Evolutionary conservation across 192 early-diverging fungal genomes (phyloP), one percentile per base, ranked within the genome.

Genomic region (Podila horticola): DNA sequence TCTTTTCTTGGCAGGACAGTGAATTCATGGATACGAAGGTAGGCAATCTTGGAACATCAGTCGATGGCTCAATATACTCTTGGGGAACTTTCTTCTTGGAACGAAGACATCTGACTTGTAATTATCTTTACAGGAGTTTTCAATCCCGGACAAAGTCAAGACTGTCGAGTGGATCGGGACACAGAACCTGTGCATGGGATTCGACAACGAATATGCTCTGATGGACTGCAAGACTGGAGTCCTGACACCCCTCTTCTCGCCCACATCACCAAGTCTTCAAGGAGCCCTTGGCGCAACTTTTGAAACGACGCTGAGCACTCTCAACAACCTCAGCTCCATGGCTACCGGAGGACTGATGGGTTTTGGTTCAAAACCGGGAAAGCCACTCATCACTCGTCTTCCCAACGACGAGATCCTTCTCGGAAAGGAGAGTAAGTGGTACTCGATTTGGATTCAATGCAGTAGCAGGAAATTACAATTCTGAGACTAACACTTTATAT

Each of bases 81-180:
- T n/a, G n/a, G n/a, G n/a, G n/a, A n/a, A n/a, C n/a, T n/a, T n/a
- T n/a, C n/a, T n/a, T n/a, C 6, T 52, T n/a, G 9, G 51, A 52
- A 4, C 19, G 51, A 19, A 49, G 19, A 15, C 38, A 19, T 8
- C 30, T 26, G 36, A 38, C n/a, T 60, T 58, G 29, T 28, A 26
- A 45, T 60, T 45, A 13, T 22, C 52, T 72, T 31, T 28, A n/a
- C 79, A 94, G 90, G 94, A 95, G 74, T 85, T 91, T 64, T 62
- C 85, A 31, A 83, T 93, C 13, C 85, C 92, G 0, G 94, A 98
- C 58, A 87, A 87, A 24, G 88, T 95, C 31, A 83, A 86, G 45
- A 86, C 93, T 15, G 88, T 98, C 87, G 86, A 89, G 45, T 98
- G 95, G 93, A 86, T 94, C 20, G 88, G 91, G 3, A 83, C 87